phyloP scores from a whole-genome alignment of 257 asterid genomes.

The Solanum chiquidenum region DNA sequence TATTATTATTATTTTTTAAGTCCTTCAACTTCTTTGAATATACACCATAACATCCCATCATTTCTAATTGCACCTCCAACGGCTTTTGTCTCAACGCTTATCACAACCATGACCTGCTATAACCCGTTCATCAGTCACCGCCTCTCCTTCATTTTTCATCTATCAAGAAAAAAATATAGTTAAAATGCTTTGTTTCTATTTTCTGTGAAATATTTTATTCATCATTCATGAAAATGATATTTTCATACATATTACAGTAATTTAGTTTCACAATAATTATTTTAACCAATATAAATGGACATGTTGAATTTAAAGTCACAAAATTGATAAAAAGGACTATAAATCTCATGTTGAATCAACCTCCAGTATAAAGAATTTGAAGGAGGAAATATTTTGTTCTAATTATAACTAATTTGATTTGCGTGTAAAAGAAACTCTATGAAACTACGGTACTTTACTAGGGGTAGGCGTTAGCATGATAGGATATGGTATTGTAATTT shows the following conservation, averaged over 20 bases:
- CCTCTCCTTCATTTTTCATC: background rate
- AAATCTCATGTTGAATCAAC: too few species aligned
- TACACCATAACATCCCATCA: background rate
- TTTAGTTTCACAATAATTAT: background rate
- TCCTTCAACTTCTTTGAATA: background rate
- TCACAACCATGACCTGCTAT: background rate
- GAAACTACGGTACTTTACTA: background rate
- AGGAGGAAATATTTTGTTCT: too few species aligned
- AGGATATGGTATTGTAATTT: too few species aligned
- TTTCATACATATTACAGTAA: too few species aligned
- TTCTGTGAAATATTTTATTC: background rate
- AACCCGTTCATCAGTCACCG: conserved; percentile 7
- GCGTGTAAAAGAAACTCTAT: background rate
- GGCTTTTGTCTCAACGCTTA: conserved; percentile 6
- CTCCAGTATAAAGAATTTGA: background rate
- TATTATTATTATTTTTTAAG: background rate
- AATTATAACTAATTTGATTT: too few species aligned
- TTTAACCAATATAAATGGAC: background rate
- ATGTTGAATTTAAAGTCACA: background rate
- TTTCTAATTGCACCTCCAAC: background rate
- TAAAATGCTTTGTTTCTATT: background rate
- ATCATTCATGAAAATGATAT: background rate
- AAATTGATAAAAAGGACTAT: too few species aligned
- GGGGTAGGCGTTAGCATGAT: background rate
- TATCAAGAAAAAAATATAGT: background rate